These are phyloP conservation scores for Jamesozyma lodderae DNA, from an alignment of 805 yeast genomes.

Conservation along the genomic window DNA sequence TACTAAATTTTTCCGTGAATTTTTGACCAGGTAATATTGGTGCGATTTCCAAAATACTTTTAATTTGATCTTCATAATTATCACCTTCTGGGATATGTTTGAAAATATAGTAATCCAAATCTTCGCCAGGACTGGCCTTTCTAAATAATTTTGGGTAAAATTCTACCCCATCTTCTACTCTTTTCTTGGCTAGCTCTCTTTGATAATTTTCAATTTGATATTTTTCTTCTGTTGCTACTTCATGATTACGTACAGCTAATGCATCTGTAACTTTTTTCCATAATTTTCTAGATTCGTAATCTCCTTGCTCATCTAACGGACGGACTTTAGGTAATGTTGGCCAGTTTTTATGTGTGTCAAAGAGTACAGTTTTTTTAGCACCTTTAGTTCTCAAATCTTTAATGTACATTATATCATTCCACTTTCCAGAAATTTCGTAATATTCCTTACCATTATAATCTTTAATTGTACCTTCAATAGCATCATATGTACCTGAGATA, in stretches of 20 bases:
- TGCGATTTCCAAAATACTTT: conserved; percentile 51
- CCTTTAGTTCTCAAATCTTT: conserved; percentile 37
- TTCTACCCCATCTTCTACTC: conserved; percentile 70
- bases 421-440: conserved; percentile 74
- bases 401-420: conserved; percentile 81
- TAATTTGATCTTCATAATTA: conserved; percentile 45
- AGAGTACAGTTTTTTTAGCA: conserved; percentile 41
- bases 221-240: conserved; percentile 80
- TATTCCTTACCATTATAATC: conserved; percentile 44
- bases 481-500: conserved; percentile 85
- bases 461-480: conserved; percentile 67
- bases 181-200: conserved; percentile 59
- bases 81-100: conserved; percentile 48
- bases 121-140: conserved; percentile 35
- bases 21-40: conserved; percentile 81
- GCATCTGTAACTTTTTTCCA: conserved; percentile 83
- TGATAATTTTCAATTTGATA: conserved; percentile 81
- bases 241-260: conserved; percentile 70
- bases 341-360: conserved; percentile 49
- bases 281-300: conserved; percentile 67
- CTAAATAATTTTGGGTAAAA: conserved; percentile 75
- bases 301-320: conserved; percentile 71
- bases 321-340: conserved; percentile 62
- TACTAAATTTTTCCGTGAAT: conserved; percentile 53
- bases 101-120: conserved; percentile 58